Conservation (phyloP, 2,329 filamentous ascomycete genomes). For the Aspergillus melleus region DNA sequence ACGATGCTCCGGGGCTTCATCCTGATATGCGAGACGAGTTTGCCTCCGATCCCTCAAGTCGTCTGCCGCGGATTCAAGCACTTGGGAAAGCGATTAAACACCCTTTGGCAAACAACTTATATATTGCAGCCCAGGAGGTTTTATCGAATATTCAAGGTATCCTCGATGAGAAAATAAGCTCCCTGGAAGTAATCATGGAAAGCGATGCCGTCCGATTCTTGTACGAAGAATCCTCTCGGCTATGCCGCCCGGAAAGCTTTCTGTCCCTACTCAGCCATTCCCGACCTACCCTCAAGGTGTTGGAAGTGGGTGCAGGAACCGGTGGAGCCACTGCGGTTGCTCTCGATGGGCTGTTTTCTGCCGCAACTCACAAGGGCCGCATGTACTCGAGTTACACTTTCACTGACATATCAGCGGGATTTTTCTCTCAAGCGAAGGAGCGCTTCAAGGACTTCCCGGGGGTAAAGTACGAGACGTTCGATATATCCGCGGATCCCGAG, state of each 20-base stretch:
- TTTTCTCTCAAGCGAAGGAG: conserved; percentile 28
- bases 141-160: conserved; percentile 10
- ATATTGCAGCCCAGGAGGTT: conserved; percentile 1
- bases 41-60: background rate
- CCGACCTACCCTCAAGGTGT: conserved; percentile 22
- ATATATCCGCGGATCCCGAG: conserved; percentile 29
- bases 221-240: conserved; percentile 9
- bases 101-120: background rate
- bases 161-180: conserved; percentile 12
- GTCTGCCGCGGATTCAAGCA: background rate
- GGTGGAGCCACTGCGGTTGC: conserved; percentile 25
- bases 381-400: conserved; percentile 28
- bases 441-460: conserved; percentile 20
- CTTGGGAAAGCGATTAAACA: background rate
- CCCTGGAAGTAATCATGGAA: conserved; percentile 19
- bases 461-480: conserved; percentile 31
- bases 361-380: background rate
- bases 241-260: conserved; percentile 5
- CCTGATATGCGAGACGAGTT: conserved; percentile 6
- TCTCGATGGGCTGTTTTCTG: conserved; percentile 9
- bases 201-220: conserved; percentile 14
- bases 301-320: conserved; percentile 32
- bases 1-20: background rate
- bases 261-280: conserved; percentile 19
- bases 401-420: conserved; percentile 32